Conservation (phyloP, 2,329 filamentous ascomycete species). For the Hirsutella thompsonii region DNA sequence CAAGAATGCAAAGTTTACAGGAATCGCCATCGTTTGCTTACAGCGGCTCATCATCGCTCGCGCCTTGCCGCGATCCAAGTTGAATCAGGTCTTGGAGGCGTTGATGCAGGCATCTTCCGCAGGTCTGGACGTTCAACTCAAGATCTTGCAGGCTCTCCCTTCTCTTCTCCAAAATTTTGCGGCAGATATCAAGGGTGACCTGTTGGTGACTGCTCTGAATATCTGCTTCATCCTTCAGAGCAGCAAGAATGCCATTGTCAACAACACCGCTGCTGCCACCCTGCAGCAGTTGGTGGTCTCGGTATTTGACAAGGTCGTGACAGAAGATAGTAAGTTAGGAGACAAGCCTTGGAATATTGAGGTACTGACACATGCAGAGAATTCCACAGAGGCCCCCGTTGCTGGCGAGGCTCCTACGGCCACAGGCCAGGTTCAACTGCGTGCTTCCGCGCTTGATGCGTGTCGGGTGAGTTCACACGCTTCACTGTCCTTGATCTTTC, state of each 20-base stretch:
- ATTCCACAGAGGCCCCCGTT: slow-evolving; percentile 36
- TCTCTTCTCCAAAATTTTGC: slow-evolving; percentile 86
- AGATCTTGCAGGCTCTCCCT: slow-evolving; percentile 85
- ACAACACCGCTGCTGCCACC: slow-evolving; percentile 92
- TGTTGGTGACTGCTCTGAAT: slow-evolving; percentile 72
- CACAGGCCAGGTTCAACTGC: slow-evolving; percentile 52
- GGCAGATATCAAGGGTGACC: slow-evolving; percentile 63
- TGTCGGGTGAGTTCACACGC: slow-evolving; percentile 42
- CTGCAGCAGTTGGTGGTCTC: slow-evolving; percentile 86
- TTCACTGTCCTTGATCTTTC: background rate
- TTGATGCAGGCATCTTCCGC: slow-evolving; percentile 75
- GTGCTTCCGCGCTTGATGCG: slow-evolving; percentile 71
- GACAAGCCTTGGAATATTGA: background rate
- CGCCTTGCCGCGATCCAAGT: slow-evolving; percentile 63
- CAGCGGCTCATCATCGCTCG: slow-evolving; percentile 76
- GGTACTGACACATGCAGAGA: slow-evolving; percentile 20
- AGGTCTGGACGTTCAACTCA: slow-evolving; percentile 80
- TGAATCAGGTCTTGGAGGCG: slow-evolving; percentile 80
- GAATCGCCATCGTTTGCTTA: slow-evolving; percentile 76
- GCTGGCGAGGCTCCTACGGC: slow-evolving; percentile 56
- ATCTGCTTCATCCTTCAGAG: slow-evolving; percentile 86
- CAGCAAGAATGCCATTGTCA: slow-evolving; percentile 86
- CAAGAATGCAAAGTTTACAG: slow-evolving; percentile 80
- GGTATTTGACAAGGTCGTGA: slow-evolving; percentile 81
- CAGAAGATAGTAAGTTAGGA: slow-evolving; percentile 69